Conservation (phyloP, 306 rosid genomes). For the Sindora glabra region DNA sequence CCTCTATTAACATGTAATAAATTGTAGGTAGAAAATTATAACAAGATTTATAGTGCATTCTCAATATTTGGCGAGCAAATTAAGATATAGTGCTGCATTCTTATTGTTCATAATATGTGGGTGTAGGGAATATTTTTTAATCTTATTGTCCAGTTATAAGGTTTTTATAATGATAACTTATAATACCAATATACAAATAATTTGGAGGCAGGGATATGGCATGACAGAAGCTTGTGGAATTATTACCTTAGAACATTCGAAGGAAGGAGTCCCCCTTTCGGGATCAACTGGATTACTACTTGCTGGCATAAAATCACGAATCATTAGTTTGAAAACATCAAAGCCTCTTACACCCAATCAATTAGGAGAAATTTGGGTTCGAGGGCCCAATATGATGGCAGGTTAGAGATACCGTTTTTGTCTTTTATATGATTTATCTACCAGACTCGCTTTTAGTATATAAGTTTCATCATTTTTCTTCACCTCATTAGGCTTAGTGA, state of each 20-base stretch:
- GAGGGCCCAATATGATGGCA: conserved; percentile 39
- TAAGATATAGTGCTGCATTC: too few species aligned
- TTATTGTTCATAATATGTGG: too few species aligned
- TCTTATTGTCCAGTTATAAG: neutral
- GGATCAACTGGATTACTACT: conserved; percentile 29
- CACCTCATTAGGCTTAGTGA: too few species aligned
- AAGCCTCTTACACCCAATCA: conserved; percentile 36
- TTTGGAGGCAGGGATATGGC: conserved; percentile 36
- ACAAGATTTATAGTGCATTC: too few species aligned
- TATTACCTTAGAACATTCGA: conserved; percentile 14
- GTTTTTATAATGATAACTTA: neutral
- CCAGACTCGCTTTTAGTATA: too few species aligned
- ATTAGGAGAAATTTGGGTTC: conserved; percentile 33
- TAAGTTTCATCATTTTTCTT: too few species aligned
- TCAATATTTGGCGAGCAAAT: too few species aligned
- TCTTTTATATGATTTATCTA: too few species aligned
- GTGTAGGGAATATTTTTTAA: too few species aligned
- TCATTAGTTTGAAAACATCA: conserved; percentile 18
- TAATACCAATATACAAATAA: neutral
- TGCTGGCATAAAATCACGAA: conserved; percentile 28
- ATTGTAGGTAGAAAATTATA: too few species aligned
- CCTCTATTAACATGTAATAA: too few species aligned
- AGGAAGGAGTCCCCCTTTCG: conserved; percentile 9
- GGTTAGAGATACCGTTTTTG: too few species aligned
- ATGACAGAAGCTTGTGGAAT: conserved; percentile 40